Base-by-base conservation (phyloP, 2,329 filamentous ascomycete species). In the Lecanicillium sp. region DNA sequence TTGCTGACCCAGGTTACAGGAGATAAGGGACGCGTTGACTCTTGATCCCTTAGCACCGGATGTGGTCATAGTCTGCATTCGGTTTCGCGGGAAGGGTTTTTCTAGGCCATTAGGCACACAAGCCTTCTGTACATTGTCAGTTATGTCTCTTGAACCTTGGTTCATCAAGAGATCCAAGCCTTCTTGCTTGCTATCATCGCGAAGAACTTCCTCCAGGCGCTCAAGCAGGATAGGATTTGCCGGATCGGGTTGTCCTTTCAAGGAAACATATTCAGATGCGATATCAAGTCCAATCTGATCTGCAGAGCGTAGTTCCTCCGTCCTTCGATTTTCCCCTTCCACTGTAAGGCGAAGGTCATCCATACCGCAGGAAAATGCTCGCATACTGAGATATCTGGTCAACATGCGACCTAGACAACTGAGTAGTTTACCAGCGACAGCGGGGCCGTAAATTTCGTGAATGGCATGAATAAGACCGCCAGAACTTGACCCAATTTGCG, bases 11-110 rank as follows among this genome's bases (percentile, higher is more conserved):
- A 98, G 74, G 56, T 98, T 95, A 62, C 90, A 96, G 18, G 90
- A 96, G 59, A 98, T 98, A 44, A 95, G 78, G 53, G 94, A 95
- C 36, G 92, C 92, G 57, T 98, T 98, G 62, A 98, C 92, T 52
- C 77, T 70, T 39, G 78, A 84, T 57, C 92, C 92, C 66, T 98
- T 98, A 37, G 92, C 92, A 59, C 92, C 92, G 41, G 92, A 95
- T 12, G 83, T 84, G 16, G 92, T 98, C 92, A 98, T 98, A 48
- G 85, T 80, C 69, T 98, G 92, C 90, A 98, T 98, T 63, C 96
- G 90, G 55, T 98, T 98, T 55, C 83, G 83, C 1, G 92, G 92
- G 62, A 98, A 98, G 7, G 84, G 78, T 63, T 96, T 98, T 52
- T 85, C 80, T 19, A 98, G 75, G 30, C 85, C 87, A 15, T 68